phyloP scores from a whole-genome alignment of 164 flowering plant species.

The Taxillus chinensis region DNA sequence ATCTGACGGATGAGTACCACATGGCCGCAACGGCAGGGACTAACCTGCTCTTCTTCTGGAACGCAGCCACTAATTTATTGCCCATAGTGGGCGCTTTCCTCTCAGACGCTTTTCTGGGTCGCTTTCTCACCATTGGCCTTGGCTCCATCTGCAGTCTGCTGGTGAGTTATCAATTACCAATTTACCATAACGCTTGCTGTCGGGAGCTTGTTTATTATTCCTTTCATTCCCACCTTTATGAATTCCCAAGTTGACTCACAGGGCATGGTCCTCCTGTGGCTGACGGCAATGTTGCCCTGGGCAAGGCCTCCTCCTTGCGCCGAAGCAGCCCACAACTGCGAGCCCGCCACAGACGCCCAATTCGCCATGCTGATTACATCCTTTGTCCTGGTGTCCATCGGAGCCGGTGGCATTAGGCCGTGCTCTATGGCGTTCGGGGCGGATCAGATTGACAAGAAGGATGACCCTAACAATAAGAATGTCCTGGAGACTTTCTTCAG shows the following conservation, averaged over 20 bases:
- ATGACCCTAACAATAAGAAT: neutral
- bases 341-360: neutral
- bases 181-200: too few species aligned
- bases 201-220: too few species aligned
- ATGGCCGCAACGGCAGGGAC: conserved; percentile 33
- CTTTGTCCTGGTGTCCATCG: neutral
- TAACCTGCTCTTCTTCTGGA: conserved; percentile 41
- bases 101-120: conserved; percentile 42
- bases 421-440: neutral
- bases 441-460: neutral
- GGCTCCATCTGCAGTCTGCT: too few species aligned
- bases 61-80: conserved; percentile 48
- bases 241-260: neutral
- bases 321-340: neutral
- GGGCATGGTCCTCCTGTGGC: neutral
- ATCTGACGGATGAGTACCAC: conserved; percentile 38
- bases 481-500: neutral
- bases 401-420: neutral
- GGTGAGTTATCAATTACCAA: too few species aligned
- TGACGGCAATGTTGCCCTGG: neutral
- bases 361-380: neutral
- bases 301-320: neutral
- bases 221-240: too few species aligned
- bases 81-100: conserved; percentile 59
- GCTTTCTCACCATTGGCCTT: too few species aligned